Evolutionary conservation across 352 stramenopile genomes (phyloP), one percentile per base, ranked within the genome.

Genomic region (Phytophthora foliorum): DNA sequence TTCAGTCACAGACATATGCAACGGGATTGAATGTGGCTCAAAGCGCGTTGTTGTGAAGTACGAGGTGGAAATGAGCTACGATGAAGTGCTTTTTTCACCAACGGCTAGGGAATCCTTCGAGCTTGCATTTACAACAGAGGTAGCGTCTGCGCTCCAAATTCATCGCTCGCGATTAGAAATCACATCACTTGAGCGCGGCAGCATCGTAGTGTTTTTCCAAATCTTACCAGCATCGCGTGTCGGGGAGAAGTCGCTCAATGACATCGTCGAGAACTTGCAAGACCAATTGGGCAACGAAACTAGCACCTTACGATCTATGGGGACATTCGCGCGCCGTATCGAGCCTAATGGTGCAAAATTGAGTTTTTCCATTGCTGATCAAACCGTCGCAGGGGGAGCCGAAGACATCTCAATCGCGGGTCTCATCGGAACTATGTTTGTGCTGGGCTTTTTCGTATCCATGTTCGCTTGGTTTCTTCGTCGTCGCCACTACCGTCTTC

Each of bases 1-100:
- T 4, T 81, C 81, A 29, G 64, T 85, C 21, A 79, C 82, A 17
- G 81, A 77, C 10, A 91, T 92, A 24, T 92, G 84, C 77, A 92
- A 92, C 42, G 78, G 84, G 34, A 90, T 93, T 70, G 83, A 91
- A 48, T 93, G 85, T 51, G 85, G 85, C 13, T 89, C 81, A 16
- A 91, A 89, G 60, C 74, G 89, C 16, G 81, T 92, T 22, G 74
- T 78, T 10, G 76, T 91, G 53, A 78, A 74, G 52, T 93, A 91
- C 69, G 60, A 90, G 58, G 77, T 93, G 8, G 83, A 93, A 67
- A 90, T 90, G 74, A 83, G 82, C 56, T 93, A 82, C 68, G 83
- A 93, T 57, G 85, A 93, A 49, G 78, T 93, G 36, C 69, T 92
- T 17, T 91, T 91, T 55, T 88, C 77, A 1, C 57, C 81, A 31